Conservation (phyloP, 257 asterid species). For the Capsicum baccatum region DNA sequence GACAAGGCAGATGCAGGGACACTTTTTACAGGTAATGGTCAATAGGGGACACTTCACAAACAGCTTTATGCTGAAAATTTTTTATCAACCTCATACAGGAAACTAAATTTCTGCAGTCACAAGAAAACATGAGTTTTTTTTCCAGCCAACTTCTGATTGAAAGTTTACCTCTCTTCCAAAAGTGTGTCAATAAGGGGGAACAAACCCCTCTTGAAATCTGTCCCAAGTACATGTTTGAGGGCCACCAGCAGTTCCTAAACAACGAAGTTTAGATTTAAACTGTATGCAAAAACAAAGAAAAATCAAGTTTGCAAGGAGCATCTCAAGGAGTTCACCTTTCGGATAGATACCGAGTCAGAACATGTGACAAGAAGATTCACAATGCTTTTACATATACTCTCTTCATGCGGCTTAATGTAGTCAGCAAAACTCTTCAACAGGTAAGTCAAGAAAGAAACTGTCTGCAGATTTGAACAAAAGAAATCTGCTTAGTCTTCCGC, state of each 20-base stretch:
- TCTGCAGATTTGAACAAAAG: slow-evolving; percentile 55
- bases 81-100: no score
- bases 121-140: slow-evolving; percentile 1
- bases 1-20: slow-evolving; percentile 21
- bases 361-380: slow-evolving; percentile 98
- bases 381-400: slow-evolving; percentile 95
- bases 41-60: slow-evolving; percentile 2
- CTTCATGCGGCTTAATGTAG: slow-evolving; percentile 95
- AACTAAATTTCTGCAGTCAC: background rate
- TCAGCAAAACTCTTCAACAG: slow-evolving; percentile 92
- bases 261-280: slow-evolving; percentile 38
- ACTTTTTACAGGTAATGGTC: background rate
- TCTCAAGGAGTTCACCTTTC: slow-evolving; percentile 64
- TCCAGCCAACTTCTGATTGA: slow-evolving; percentile 23
- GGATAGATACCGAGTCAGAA: slow-evolving; percentile 94
- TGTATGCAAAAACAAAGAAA: slow-evolving; percentile 32
- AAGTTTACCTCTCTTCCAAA: slow-evolving; percentile 90
- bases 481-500: slow-evolving; percentile 15
- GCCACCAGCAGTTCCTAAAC: slow-evolving; percentile 95
- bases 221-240: slow-evolving; percentile 95
- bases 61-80: background rate
- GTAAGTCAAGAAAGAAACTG: slow-evolving; percentile 96
- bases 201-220: slow-evolving; percentile 97
- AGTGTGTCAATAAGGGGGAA: slow-evolving; percentile 95
- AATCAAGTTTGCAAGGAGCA: slow-evolving; percentile 32